Evolutionary conservation across 441 rosid species (phyloP).

Genomic region (Mallotus japonicus): DNA sequence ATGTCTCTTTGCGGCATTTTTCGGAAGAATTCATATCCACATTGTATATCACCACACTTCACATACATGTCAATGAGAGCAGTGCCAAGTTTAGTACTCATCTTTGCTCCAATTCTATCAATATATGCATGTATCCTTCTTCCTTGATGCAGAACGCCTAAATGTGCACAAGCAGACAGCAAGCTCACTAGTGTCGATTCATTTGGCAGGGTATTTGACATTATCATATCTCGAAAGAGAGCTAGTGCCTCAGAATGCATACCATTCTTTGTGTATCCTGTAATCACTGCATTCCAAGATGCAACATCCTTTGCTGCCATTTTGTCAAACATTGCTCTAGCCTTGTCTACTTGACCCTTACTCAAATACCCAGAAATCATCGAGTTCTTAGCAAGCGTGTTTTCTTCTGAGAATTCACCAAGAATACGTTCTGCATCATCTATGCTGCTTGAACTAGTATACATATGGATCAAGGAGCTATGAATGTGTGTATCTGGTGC

Average conservation of each 20-base stretch:
- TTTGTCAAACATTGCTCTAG: slow-evolving; percentile 12
- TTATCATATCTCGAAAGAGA: slow-evolving; percentile 13
- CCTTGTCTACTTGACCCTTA: slow-evolving; percentile 14
- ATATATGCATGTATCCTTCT: slow-evolving; percentile 15
- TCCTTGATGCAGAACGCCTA: slow-evolving; percentile 10
- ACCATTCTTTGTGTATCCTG: slow-evolving; percentile 20
- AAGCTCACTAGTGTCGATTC: slow-evolving; percentile 11
- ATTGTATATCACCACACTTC: slow-evolving; percentile 13
- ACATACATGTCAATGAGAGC: slow-evolving; percentile 20
- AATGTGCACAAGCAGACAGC: slow-evolving; percentile 14
- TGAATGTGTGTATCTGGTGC: slow-evolving; percentile 4
- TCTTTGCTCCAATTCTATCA: background rate
- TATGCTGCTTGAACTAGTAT: slow-evolving; percentile 7
- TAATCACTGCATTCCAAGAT: slow-evolving; percentile 15
- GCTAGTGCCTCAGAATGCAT: slow-evolving; percentile 14
- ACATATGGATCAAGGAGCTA: slow-evolving; percentile 17
- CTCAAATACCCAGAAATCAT: slow-evolving; percentile 17
- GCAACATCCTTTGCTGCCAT: slow-evolving; percentile 8
- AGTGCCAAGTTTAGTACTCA: slow-evolving; percentile 13
- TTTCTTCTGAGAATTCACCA: slow-evolving; percentile 9
- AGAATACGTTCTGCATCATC: slow-evolving; percentile 14
- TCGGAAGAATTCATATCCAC: slow-evolving; percentile 15
- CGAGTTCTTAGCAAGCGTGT: slow-evolving; percentile 3
- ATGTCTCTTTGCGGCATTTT: slow-evolving; percentile 3
- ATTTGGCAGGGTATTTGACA: slow-evolving; percentile 6